Conservation (phyloP, 352 stramenopile species). For the Globisporangium cystogenes region DNA sequence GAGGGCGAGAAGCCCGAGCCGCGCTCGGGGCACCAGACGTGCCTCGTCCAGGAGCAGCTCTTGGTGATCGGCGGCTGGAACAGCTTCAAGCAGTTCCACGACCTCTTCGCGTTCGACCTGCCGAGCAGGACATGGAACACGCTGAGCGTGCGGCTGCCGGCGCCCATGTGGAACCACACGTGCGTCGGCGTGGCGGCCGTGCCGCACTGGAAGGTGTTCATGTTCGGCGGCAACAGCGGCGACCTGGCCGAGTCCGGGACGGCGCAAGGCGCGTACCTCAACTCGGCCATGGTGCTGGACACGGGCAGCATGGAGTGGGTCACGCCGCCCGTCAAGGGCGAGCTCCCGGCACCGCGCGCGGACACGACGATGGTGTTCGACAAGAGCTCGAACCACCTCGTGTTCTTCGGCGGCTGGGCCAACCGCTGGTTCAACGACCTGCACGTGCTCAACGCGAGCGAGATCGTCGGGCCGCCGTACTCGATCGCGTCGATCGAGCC, state of each 20-base stretch:
- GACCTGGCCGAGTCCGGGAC: conserved; percentile 86
- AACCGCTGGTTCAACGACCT: conserved; percentile 95
- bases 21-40: conserved; percentile 91
- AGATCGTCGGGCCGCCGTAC: conserved; percentile 96
- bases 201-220: conserved; percentile 97
- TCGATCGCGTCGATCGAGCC: conserved; percentile 90
- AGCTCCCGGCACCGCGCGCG: conserved; percentile 82
- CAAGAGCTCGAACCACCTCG: conserved; percentile 79
- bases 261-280: conserved; percentile 86
- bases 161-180: conserved; percentile 93
- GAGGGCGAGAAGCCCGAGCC: conserved; percentile 89
- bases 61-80: conserved; percentile 97
- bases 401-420: conserved; percentile 96
- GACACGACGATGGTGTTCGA: conserved; percentile 95
- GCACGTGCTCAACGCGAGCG: conserved; percentile 89
- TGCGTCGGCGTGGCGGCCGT: conserved; percentile 92
- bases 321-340: conserved; percentile 56
- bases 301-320: conserved; percentile 83
- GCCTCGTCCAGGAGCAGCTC: conserved; percentile 86
- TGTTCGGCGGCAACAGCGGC: conserved; percentile 96
- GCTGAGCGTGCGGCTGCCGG: conserved; percentile 38
- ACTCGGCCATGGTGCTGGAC: conserved; percentile 90
- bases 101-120: conserved; percentile 94
- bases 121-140: conserved; percentile 81
- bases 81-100: conserved; percentile 93